phyloP scores from a whole-genome alignment of 768 basidiomycete species.

The Russula sp. region DNA sequence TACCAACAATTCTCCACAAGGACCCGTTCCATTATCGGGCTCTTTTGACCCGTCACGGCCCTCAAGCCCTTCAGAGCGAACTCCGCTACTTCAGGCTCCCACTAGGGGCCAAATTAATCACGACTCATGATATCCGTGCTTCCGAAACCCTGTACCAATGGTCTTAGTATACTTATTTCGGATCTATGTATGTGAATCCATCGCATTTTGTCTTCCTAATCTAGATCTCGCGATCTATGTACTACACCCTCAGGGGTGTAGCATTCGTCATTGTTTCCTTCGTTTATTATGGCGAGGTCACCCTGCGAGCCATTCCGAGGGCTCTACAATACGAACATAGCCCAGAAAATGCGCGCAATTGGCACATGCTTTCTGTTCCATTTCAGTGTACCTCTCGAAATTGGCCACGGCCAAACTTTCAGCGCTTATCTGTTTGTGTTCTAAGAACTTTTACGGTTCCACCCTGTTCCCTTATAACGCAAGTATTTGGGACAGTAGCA shows the following conservation, averaged over 20 bases:
- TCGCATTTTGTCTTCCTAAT: constrained; percentile 23
- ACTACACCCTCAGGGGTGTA: background rate
- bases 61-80: constrained; percentile 21
- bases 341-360: background rate
- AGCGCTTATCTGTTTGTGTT: constrained; percentile 1
- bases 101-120: constrained; percentile 11
- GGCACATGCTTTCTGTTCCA: background rate
- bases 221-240: constrained; percentile 3
- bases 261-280: constrained; percentile 1
- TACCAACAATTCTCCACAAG: background rate
- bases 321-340: background rate
- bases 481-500: background rate
- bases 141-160: constrained; percentile 23
- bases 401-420: background rate
- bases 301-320: background rate
- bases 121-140: constrained; percentile 22
- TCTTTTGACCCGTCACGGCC: constrained; percentile 17
- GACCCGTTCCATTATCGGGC: background rate
- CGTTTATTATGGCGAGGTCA: constrained; percentile 10
- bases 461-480: constrained; percentile 6
- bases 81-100: constrained; percentile 21
- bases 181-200: constrained; percentile 24
- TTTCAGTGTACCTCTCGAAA: background rate
- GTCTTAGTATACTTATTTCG: constrained; percentile 26
- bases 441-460: constrained; percentile 5